A percentile compares a stretch with the other conserved stretches of the same genome.
Evolutionary conservation across 1,284 basidiomycete genomes (phyloP).

Genomic region (Erythrobasidium hasegawianum): DNA sequence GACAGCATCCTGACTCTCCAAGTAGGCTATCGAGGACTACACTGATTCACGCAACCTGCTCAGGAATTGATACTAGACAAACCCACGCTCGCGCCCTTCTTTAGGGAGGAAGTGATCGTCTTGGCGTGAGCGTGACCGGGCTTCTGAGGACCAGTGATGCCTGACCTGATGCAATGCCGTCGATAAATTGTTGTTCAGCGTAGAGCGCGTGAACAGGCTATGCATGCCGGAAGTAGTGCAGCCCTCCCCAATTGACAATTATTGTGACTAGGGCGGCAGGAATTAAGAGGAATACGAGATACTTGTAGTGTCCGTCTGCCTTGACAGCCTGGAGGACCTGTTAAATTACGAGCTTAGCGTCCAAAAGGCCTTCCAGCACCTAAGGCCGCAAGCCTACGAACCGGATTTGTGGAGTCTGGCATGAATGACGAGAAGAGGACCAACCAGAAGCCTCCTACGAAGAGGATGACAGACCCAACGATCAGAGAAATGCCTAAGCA

Average conservation of each 20-base stretch:
- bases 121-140: too few relatives aligned
- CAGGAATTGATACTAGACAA: too few relatives aligned
- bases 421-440: slow-evolving; percentile 22
- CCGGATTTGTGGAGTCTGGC: slow-evolving; percentile 10
- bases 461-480: slow-evolving; percentile 6
- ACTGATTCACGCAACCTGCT: too few relatives aligned
- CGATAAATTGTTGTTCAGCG: too few relatives aligned
- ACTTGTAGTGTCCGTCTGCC: slow-evolving; percentile 63
- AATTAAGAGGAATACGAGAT: slow-evolving; percentile 70
- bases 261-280: slow-evolving; percentile 80
- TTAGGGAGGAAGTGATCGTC: too few relatives aligned
- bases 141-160: too few relatives aligned
- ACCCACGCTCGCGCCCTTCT: too few relatives aligned
- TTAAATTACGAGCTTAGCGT: neutral
- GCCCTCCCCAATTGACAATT: slow-evolving; percentile 80
- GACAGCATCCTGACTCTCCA: too few relatives aligned
- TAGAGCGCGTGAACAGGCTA: too few relatives aligned
- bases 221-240: slow-evolving; percentile 39
- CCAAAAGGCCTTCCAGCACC: neutral
- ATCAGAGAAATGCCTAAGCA: slow-evolving; percentile 17
- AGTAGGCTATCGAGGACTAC: too few relatives aligned
- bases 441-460: slow-evolving; percentile 11
- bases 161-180: too few relatives aligned
- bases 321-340: slow-evolving; percentile 28
- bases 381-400: neutral